These are phyloP conservation scores for Ephemerocybe angulata DNA, from an alignment of 768 basidiomycete species.

Conservation along the genomic window DNA sequence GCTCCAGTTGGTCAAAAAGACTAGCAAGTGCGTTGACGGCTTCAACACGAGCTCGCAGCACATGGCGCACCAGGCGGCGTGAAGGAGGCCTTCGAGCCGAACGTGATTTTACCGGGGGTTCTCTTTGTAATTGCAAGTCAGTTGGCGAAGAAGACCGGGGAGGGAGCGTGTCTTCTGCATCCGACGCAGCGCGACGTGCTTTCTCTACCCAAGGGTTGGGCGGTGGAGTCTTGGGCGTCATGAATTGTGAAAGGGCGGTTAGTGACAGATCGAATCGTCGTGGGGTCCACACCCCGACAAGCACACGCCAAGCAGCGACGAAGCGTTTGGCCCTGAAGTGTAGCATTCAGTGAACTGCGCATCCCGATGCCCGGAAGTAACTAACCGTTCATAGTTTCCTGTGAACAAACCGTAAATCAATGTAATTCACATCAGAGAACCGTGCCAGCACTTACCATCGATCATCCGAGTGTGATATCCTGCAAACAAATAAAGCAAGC, in stretches of 20 bases:
- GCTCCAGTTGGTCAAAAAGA: constrained; percentile 66
- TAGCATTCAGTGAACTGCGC: background rate
- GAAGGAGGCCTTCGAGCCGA: constrained; percentile 59
- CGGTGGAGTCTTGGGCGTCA: constrained; percentile 59
- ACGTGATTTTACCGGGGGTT: constrained; percentile 39
- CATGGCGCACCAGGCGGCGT: constrained; percentile 82
- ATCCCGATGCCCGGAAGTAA: background rate
- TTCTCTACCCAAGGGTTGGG: constrained; percentile 69
- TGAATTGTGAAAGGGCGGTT: constrained; percentile 70
- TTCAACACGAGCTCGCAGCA: constrained; percentile 80
- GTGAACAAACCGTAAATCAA: background rate
- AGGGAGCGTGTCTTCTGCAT: constrained; percentile 17
- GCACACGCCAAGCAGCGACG: constrained; percentile 92
- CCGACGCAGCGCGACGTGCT: constrained; percentile 28
- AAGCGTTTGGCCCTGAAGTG: constrained; percentile 74
- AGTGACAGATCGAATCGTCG: constrained; percentile 77
- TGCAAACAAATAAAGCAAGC: constrained; percentile 71
- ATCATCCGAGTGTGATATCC: constrained; percentile 85
- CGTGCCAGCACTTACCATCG: constrained; percentile 55
- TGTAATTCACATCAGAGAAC: constrained; percentile 24
- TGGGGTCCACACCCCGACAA: constrained; percentile 92
- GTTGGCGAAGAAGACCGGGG: constrained; percentile 17
- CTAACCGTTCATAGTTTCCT: constrained; percentile 7
- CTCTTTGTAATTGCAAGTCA: constrained; percentile 27
- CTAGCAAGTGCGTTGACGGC: constrained; percentile 72